Base-by-base conservation (phyloP, 2,329 filamentous ascomycete genomes). In the Fusarium pseudocircinatum region DNA sequence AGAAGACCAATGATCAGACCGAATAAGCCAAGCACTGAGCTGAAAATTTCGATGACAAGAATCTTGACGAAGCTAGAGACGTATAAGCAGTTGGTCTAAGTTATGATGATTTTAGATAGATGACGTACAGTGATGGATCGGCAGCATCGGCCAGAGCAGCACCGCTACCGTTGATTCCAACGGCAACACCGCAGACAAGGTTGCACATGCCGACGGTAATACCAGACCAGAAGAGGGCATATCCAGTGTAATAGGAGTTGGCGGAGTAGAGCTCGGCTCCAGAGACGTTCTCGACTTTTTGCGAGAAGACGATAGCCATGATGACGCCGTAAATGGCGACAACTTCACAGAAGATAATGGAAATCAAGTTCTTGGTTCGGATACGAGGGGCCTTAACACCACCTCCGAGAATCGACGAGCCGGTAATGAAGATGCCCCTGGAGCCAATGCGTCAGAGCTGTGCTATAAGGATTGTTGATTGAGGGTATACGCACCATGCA, bases 311-410 rank as follows among this genome's bases (percentile, higher is more conserved):
- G 82, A 99, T 99, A 79, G 95, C 93, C 95, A 99, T 99, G 85
- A 99, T 99, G 84, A 99, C 96, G 79, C 97, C 97, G 88, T 99
- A 99, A 84, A 99, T 99, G 84, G 96, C 96, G 80, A 99, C 96
- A 81, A 99, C 96, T 86, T 99, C 96, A 87, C 96, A 99, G 86
- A 99, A 99, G 85, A 99, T 98, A 84, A 99, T 99, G 79, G 96
- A 98, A 83, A 99, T 98, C 81, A 99, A 85, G 88, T 99, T 99
- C 91, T 99, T 99, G 73, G 96, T 99, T 83, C 96, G 94, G 85
- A 99, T 99, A 79, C 96, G 93, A 42, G 97, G 97, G 50, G 96
- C 96, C 84, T 94, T 96, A 81, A 99, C 96, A 86, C 96, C 96
- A 78, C 94, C 96, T 80, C 97, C 97, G 76, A 99, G 90, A 82